Conservation (phyloP, 768 basidiomycete species). For the Lentinula sp. region DNA sequence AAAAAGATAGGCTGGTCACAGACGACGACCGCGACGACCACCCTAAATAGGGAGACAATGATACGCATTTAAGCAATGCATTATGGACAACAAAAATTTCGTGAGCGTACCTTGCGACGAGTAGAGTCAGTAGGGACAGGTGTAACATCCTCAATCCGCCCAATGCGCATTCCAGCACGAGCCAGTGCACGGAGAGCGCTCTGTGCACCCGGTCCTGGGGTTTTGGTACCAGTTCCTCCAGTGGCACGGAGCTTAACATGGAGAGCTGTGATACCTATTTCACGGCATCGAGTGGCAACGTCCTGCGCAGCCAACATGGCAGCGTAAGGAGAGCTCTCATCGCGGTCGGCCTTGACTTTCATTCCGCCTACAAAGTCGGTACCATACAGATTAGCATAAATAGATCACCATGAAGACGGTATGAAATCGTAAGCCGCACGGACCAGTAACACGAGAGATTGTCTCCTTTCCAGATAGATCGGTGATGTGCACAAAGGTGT, state of each 20-base stretch:
- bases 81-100: background rate
- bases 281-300: slow-evolving; percentile 92
- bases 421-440: slow-evolving; percentile 16
- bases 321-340: slow-evolving; percentile 96
- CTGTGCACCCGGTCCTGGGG: slow-evolving; percentile 98
- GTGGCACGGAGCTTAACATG: slow-evolving; percentile 99
- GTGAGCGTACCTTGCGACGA: slow-evolving; percentile 78
- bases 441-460: slow-evolving; percentile 96
- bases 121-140: slow-evolving; percentile 97
- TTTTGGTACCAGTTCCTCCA: slow-evolving; percentile 97
- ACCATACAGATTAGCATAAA: background rate
- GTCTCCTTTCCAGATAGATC: slow-evolving; percentile 99
- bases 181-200: slow-evolving; percentile 96
- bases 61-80: background rate
- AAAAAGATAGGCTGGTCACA: slow-evolving; percentile 34
- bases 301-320: slow-evolving; percentile 99
- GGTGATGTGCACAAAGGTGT: slow-evolving; percentile 98
- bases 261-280: slow-evolving; percentile 96
- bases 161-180: slow-evolving; percentile 97
- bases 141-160: slow-evolving; percentile 97
- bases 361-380: slow-evolving; percentile 65
- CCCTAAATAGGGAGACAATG: slow-evolving; percentile 43
- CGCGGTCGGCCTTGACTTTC: slow-evolving; percentile 99
- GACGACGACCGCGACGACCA: slow-evolving; percentile 98
- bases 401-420: background rate